A percentile compares a stretch with the other conserved stretches of the same genome.
Conservation (phyloP, 257 asterid species). For the Striga asiatica region DNA sequence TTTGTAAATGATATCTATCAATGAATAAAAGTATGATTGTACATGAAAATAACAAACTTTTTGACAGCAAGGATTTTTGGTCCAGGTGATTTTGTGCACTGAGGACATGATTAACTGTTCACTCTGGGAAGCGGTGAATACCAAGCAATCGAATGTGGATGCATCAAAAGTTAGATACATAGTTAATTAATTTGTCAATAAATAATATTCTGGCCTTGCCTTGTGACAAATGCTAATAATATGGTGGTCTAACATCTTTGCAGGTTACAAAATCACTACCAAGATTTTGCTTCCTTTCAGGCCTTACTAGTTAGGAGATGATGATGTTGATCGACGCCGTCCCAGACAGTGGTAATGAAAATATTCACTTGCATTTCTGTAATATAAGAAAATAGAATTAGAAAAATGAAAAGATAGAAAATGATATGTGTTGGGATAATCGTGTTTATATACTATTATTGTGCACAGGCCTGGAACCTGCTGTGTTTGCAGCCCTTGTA, state of each 20-base stretch:
- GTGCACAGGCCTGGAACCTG: slow-evolving; percentile 51
- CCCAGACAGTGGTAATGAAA: slow-evolving; percentile 60
- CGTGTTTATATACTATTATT: too few species aligned
- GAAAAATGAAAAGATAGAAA: too few species aligned
- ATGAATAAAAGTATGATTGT: too few species aligned
- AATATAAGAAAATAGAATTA: too few species aligned
- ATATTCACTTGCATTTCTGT: too few species aligned
- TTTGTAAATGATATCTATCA: too few species aligned
- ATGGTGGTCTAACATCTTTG: not conserved
- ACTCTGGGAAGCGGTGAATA: slow-evolving; percentile 86
- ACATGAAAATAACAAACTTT: too few species aligned
- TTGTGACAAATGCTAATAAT: not conserved
- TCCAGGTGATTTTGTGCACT: slow-evolving; percentile 77
- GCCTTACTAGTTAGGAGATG: slow-evolving; percentile 96
- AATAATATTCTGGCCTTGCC: not conserved
- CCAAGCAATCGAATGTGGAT: slow-evolving; percentile 53
- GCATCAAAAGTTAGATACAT: slow-evolving; percentile 44
- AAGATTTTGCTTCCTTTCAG: slow-evolving; percentile 82
- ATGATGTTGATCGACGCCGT: slow-evolving; percentile 93
- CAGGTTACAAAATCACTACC: slow-evolving; percentile 80
- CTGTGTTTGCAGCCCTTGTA: slow-evolving; percentile 80
- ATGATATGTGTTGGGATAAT: too few species aligned
- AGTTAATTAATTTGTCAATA: not conserved
- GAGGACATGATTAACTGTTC: slow-evolving; percentile 67
- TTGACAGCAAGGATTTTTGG: too few species aligned